Conservation (phyloP, 495 filamentous ascomycete species). For the Tuber indicum region DNA sequence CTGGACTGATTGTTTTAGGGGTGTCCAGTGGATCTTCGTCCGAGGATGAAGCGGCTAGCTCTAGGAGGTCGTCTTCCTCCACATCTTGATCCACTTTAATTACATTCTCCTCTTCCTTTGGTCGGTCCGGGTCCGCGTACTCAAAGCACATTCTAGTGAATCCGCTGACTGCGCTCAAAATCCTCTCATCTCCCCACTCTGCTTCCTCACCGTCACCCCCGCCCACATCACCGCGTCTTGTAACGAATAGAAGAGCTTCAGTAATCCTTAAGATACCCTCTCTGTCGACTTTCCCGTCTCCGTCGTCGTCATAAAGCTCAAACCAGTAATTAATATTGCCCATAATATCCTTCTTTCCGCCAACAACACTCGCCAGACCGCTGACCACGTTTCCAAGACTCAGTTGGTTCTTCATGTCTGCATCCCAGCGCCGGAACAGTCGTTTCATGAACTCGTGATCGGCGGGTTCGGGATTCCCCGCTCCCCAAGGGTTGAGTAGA, state of each 20-base stretch:
- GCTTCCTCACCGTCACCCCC: conserved; percentile 50
- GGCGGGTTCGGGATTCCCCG: conserved; percentile 67
- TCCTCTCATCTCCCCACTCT: conserved; percentile 56
- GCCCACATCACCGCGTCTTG: conserved; percentile 74
- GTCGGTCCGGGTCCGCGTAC: conserved; percentile 90
- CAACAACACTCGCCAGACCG: conserved; percentile 82
- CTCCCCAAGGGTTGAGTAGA: conserved; percentile 63
- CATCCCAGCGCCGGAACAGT: conserved; percentile 82
- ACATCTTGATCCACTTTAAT: conserved; percentile 42
- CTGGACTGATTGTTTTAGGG: neutral
- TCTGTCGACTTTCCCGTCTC: conserved; percentile 87
- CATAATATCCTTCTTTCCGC: conserved; percentile 82
- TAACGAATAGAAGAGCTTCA: conserved; percentile 88
- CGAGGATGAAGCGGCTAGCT: conserved; percentile 42
- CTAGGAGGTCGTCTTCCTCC: conserved; percentile 60
- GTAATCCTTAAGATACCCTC: conserved; percentile 94
- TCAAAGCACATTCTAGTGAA: conserved; percentile 97
- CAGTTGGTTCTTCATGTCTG: conserved; percentile 63
- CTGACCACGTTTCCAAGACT: conserved; percentile 85
- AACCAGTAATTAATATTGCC: conserved; percentile 96
- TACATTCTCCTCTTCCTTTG: conserved; percentile 44
- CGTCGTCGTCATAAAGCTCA: conserved; percentile 87
- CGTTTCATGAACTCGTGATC: conserved; percentile 93
- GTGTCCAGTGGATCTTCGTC: conserved; percentile 40
- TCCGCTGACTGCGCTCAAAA: conserved; percentile 82